Conservation (phyloP, 2,329 filamentous ascomycete genomes). For the Fusarium sp. region DNA sequence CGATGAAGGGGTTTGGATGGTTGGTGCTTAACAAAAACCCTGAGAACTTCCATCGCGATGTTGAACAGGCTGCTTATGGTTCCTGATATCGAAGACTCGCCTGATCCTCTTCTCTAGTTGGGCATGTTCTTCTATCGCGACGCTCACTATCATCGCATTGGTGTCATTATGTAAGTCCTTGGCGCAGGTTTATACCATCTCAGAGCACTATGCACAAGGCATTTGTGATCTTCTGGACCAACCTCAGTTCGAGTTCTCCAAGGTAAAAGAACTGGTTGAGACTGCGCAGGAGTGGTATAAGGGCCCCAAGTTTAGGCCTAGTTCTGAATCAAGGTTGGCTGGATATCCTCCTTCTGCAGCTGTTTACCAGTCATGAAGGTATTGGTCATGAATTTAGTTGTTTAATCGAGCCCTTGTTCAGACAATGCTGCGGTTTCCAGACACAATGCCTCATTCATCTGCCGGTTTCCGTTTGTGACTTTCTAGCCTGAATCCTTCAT, state of each 20-base stretch:
- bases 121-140: conserved; percentile 15
- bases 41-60: conserved; percentile 7
- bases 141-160: conserved; percentile 1
- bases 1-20: conserved; percentile 4
- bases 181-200: neutral
- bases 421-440: neutral
- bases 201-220: neutral
- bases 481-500: neutral
- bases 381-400: no score
- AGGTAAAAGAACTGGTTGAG: neutral
- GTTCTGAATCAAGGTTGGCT: neutral
- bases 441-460: fast-evolving
- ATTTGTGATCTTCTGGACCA: neutral
- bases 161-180: neutral
- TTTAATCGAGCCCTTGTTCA: neutral
- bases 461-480: neutral
- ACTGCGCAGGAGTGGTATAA: conserved; percentile 6
- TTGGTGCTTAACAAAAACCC: conserved; percentile 11
- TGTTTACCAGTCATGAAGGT: neutral
- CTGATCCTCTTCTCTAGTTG: conserved; percentile 8
- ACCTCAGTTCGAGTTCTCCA: neutral
- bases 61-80: conserved; percentile 1
- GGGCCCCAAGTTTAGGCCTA: neutral
- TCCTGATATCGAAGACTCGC: conserved; percentile 5
- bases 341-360: neutral